phyloP scores from a whole-genome alignment of 768 basidiomycete genomes.

The Polyporus arcularius region DNA sequence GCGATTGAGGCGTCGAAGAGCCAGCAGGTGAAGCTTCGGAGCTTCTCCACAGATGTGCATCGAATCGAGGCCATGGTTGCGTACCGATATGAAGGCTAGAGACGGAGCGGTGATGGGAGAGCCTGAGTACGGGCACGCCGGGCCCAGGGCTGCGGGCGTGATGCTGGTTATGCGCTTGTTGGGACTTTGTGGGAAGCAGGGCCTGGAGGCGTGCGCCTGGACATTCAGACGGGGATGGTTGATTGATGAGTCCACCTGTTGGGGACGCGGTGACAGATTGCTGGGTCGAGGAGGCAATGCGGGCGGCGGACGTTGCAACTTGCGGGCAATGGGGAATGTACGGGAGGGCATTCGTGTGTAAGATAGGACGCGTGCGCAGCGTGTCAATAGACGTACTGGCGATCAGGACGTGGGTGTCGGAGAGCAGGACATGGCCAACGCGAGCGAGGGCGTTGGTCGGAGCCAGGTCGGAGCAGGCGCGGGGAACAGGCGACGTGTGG shows the following conservation, averaged over 20 bases:
- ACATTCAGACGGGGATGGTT: not conserved
- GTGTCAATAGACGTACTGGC: not conserved
- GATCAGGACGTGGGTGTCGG: not conserved
- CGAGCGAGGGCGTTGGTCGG: not conserved
- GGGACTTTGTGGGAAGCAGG: not conserved
- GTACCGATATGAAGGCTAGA: constrained; percentile 85
- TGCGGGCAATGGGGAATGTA: not conserved
- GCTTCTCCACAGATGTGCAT: constrained; percentile 98
- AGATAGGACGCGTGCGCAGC: not conserved
- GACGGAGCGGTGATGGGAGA: constrained; percentile 2
- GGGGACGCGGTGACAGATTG: constrained; percentile 9
- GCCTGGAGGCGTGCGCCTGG: not conserved
- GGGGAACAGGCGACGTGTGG: not conserved
- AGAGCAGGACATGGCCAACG: not conserved
- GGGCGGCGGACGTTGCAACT: not conserved
- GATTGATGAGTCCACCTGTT: constrained; percentile 13
- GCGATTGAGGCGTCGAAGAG: constrained; percentile 93
- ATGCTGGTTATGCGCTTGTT: not conserved
- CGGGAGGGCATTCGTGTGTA: not conserved
- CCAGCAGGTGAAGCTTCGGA: constrained; percentile 92
- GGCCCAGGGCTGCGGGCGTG: not conserved
- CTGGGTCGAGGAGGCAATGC: constrained; percentile 9
- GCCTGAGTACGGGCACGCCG: constrained; percentile 12
- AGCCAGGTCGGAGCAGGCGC: not conserved
- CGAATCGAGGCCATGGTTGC: constrained; percentile 98